Percentiles rank a stretch among this genome's conserved stretches.
These are phyloP conservation scores for Cutaneotrichosporon cavernicola DNA, from an alignment of 1,284 basidiomycete species.

Conservation along the genomic window DNA sequence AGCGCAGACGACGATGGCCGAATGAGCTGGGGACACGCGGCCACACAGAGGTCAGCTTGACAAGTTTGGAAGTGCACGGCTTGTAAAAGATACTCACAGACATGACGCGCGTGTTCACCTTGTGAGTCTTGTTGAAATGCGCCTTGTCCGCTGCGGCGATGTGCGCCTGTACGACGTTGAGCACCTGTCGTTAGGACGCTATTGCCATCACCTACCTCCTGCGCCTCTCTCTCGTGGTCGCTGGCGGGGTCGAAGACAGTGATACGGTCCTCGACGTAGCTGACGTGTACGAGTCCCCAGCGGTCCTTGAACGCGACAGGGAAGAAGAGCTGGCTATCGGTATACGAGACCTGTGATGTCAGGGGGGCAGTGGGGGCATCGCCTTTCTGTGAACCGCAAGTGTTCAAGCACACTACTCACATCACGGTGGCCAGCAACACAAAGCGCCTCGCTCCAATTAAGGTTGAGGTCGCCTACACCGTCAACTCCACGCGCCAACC, in stretches of 20 bases:
- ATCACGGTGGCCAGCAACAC: neutral
- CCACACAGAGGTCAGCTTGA: neutral
- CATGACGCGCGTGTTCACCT: neutral
- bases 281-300: constrained; percentile 3
- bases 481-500: neutral
- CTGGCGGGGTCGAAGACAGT: neutral
- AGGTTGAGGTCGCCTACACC: neutral
- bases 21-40: neutral
- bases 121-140: constrained; percentile 3
- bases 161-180: neutral
- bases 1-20: neutral
- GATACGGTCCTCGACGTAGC: constrained; percentile 4
- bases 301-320: neutral
- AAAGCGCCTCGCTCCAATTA: neutral
- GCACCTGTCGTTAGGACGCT: neutral
- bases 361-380: neutral
- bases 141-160: neutral
- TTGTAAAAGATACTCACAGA: neutral
- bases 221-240: neutral
- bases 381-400: no score
- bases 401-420: neutral
- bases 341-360: constrained; percentile 6
- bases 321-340: constrained; percentile 6
- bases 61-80: neutral
- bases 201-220: neutral